Percentiles rank a stretch among this genome's conserved stretches.
These are phyloP conservation scores for Chlorella sp. DNA, from an alignment of 139 green algal genomes.

Conservation along the genomic window DNA sequence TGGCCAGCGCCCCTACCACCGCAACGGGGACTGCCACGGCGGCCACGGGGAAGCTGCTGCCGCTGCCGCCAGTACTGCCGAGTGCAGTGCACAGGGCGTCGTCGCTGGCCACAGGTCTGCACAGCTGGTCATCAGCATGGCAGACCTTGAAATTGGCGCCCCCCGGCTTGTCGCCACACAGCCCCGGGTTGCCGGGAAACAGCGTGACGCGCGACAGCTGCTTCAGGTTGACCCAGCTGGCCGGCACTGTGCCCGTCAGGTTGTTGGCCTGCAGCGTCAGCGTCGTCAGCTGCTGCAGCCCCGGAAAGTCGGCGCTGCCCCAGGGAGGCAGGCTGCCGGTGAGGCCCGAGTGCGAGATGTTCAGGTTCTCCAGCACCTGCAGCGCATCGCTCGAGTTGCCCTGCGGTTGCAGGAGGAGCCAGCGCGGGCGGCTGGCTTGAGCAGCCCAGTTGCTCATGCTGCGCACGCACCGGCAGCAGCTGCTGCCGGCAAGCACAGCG, in stretches of 20 bases:
- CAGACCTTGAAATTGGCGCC: conserved; percentile 14
- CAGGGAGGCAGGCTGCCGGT: conserved; percentile 13
- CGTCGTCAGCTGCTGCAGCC: conserved; percentile 1
- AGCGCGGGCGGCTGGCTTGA: too few relatives aligned
- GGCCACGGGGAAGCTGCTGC: conserved; percentile 1
- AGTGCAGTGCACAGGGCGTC: not conserved
- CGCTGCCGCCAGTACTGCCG: not conserved
- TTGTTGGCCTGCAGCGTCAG: conserved; percentile 31
- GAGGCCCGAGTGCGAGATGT: not conserved
- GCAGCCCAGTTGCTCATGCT: too few relatives aligned
- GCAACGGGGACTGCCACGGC: conserved; percentile 5
- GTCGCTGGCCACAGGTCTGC: not conserved
- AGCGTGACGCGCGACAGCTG: not conserved
- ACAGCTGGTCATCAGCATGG: not conserved
- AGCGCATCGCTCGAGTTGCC: not conserved
- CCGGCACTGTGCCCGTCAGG: conserved; percentile 11
- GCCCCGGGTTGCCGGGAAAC: conserved; percentile 29
- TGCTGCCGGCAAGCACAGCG: too few relatives aligned
- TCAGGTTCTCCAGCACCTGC: conserved; percentile 23
- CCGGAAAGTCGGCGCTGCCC: not conserved
- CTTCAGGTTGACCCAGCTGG: not conserved
- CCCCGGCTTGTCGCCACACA: conserved; percentile 23
- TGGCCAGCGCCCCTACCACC: not conserved
- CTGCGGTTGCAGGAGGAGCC: not conserved
- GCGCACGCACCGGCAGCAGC: too few relatives aligned